phyloP scores from a whole-genome alignment of 106 monocot genomes.

The Acanthochlamys bracteata region DNA sequence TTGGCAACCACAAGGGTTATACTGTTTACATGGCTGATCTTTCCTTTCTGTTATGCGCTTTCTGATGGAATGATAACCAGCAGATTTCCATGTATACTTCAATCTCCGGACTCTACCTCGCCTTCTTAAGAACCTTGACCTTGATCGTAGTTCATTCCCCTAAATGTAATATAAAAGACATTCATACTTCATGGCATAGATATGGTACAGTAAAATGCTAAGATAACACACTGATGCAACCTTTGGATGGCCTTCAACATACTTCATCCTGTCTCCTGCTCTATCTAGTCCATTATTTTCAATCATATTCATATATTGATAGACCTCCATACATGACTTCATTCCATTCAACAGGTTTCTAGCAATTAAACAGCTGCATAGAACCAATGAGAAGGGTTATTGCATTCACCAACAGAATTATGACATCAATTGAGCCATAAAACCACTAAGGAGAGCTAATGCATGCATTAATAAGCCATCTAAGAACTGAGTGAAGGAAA shows the following conservation, averaged over 20 bases:
- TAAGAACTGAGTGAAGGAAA: too few species aligned
- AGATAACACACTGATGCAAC: too few species aligned
- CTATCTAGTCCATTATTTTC: constrained; percentile 45
- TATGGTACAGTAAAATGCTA: too few species aligned
- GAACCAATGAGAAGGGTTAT: too few species aligned
- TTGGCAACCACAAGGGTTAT: constrained; percentile 88
- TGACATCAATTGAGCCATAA: neutral
- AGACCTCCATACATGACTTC: constrained; percentile 90
- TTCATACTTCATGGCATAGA: too few species aligned
- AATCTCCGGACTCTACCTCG: constrained; percentile 67
- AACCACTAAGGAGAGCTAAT: neutral
- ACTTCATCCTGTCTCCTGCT: constrained; percentile 22
- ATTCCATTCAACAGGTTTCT: constrained; percentile 89
- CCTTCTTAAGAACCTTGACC: constrained; percentile 60
- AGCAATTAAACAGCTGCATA: constrained; percentile 87
- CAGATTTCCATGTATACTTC: constrained; percentile 97
- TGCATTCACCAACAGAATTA: too few species aligned
- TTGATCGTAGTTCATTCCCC: constrained; percentile 64
- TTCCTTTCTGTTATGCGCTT: constrained; percentile 86
- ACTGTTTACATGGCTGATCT: constrained; percentile 71
- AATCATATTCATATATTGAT: constrained; percentile 73
- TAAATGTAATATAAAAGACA: constrained; percentile 3
- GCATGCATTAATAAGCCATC: too few species aligned
- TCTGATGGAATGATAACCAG: constrained; percentile 82
- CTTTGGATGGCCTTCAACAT: too few species aligned